phyloP scores from a whole-genome alignment of 768 basidiomycete species.

The Calocera cornea region DNA sequence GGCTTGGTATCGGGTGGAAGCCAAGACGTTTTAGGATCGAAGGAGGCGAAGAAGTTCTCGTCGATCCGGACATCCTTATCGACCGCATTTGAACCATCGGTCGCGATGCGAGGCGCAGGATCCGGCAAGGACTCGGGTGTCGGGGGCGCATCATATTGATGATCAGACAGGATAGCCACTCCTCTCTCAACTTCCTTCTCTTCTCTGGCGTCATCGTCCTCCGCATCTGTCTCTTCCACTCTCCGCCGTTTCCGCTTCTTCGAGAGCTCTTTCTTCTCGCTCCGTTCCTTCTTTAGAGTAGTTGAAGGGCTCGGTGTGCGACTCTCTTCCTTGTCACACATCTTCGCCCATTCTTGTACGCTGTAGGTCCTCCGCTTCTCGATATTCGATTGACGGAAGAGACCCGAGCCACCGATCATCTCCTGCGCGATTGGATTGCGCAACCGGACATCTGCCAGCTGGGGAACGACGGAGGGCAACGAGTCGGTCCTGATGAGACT shows the following conservation, averaged over 20 bases:
- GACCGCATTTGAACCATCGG: background rate
- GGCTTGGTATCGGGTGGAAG: slow-evolving; percentile 57
- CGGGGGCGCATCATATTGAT: background rate
- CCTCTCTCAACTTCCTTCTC: background rate
- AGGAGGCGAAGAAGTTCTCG: slow-evolving; percentile 46
- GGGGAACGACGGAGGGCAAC: slow-evolving; percentile 56
- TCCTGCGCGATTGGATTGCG: slow-evolving; percentile 86
- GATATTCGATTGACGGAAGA: slow-evolving; percentile 83
- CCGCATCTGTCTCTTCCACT: slow-evolving; percentile 4
- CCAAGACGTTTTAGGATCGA: slow-evolving; percentile 66
- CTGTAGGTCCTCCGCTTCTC: slow-evolving; percentile 76
- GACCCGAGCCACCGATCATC: slow-evolving; percentile 72
- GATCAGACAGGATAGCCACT: slow-evolving; percentile 2
- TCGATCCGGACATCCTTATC: slow-evolving; percentile 27
- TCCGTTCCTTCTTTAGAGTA: slow-evolving; percentile 25
- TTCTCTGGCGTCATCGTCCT: slow-evolving; percentile 23
- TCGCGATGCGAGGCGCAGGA: too few species aligned
- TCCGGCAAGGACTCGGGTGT: background rate
- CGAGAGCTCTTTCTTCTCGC: slow-evolving; percentile 9
- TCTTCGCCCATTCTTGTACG: slow-evolving; percentile 75
- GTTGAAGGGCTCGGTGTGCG: slow-evolving; percentile 39
- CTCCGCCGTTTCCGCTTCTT: background rate
- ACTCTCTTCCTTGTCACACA: slow-evolving; percentile 56
- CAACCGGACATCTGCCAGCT: slow-evolving; percentile 63
- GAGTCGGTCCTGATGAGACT: slow-evolving; percentile 43